Conservation (phyloP, 2,329 filamentous ascomycete species). For the Fusarium mexicanum region DNA sequence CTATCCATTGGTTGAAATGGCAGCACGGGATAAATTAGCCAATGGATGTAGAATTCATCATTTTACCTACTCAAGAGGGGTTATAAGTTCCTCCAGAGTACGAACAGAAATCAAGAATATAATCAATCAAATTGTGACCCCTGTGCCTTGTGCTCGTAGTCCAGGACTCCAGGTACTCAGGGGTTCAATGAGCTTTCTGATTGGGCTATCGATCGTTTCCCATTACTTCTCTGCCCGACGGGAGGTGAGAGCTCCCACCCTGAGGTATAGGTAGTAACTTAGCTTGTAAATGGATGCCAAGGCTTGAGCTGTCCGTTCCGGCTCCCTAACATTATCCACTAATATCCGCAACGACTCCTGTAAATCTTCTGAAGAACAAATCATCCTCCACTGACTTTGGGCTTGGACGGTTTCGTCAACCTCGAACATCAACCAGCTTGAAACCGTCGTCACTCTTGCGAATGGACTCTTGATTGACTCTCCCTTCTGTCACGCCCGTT, state of each 20-base stretch:
- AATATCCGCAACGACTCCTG: constrained; percentile 34
- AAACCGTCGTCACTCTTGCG: constrained; percentile 15
- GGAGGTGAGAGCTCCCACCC: neutral
- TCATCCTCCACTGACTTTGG: neutral
- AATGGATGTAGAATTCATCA: neutral
- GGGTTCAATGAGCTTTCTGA: constrained; percentile 12
- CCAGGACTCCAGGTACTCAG: constrained; percentile 3
- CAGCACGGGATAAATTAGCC: neutral
- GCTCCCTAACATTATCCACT: constrained; percentile 24
- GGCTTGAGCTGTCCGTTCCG: constrained; percentile 11
- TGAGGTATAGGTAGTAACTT: too few species aligned
- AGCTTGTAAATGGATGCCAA: neutral
- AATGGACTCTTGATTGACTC: constrained; percentile 29
- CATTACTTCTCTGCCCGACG: neutral
- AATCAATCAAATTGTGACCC: neutral
- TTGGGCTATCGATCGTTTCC: constrained; percentile 7
- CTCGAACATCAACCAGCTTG: constrained; percentile 21
- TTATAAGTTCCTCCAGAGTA: neutral
- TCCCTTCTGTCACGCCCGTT: neutral
- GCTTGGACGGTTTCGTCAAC: constrained; percentile 19
- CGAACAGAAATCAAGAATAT: neutral
- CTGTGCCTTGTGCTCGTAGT: neutral
- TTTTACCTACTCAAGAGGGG: neutral
- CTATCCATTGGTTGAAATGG: neutral
- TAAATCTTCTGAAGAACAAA: constrained; percentile 27